Evolutionary conservation across 2,329 filamentous ascomycete species (phyloP).

Genomic region (Aspergillus unguis): DNA sequence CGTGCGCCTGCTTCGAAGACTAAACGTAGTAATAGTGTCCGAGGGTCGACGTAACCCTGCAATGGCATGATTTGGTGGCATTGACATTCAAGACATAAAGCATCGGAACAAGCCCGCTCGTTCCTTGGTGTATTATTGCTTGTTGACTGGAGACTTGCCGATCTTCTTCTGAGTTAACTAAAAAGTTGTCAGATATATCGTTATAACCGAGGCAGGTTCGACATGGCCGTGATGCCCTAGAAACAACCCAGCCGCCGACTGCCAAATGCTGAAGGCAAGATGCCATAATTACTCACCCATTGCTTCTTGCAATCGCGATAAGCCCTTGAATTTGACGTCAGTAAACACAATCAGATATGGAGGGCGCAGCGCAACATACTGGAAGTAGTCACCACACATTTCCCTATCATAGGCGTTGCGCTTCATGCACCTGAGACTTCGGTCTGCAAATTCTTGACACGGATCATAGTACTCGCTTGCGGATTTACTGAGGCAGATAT

Average conservation of each 20-base stretch:
- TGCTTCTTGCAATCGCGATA: constrained; percentile 93
- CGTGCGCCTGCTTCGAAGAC: too few species aligned
- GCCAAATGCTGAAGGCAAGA: background rate
- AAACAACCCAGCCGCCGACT: too few species aligned
- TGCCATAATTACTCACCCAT: constrained; percentile 64
- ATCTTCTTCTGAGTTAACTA: constrained; percentile 33
- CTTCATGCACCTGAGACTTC: constrained; percentile 82
- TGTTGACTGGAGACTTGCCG: constrained; percentile 4
- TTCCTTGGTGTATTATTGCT: constrained; percentile 4
- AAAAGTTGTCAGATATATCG: constrained; percentile 6
- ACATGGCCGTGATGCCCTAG: too few species aligned
- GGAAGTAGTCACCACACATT: constrained; percentile 95
- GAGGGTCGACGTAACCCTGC: background rate
- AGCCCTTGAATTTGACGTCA: constrained; percentile 55
- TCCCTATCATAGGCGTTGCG: constrained; percentile 80
- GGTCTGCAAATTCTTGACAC: constrained; percentile 85
- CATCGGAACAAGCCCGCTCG: constrained; percentile 3
- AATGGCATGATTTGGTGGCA: background rate
- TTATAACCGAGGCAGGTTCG: background rate
- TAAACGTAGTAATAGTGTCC: background rate
- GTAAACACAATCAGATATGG: background rate
- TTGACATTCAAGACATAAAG: background rate
- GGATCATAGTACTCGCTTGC: constrained; percentile 91
- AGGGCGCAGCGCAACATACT: constrained; percentile 57
- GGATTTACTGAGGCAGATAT: constrained; percentile 61